phyloP scores from a whole-genome alignment of 2,329 filamentous ascomycete species.

The Penicillium sp. region DNA sequence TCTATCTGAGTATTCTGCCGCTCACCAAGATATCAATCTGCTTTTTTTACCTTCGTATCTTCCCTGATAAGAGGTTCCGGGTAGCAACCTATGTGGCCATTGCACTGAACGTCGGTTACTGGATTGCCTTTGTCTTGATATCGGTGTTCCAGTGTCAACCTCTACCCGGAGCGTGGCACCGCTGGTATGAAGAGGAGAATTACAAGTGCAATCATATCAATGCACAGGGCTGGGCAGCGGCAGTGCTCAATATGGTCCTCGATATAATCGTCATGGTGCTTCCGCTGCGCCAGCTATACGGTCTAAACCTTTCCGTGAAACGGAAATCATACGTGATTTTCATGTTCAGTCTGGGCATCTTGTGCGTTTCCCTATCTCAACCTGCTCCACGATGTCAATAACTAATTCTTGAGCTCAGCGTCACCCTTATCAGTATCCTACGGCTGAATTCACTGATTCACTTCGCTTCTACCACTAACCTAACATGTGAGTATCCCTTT shows the following conservation, averaged over 20 bases:
- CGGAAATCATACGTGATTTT: slow-evolving; percentile 33
- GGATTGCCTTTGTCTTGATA: slow-evolving; percentile 33
- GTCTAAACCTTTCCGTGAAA: slow-evolving; percentile 25
- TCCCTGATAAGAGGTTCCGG: slow-evolving; percentile 39
- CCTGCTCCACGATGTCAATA: neutral
- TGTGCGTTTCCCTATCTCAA: slow-evolving; percentile 26
- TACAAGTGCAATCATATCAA: slow-evolving; percentile 39
- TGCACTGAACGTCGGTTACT: slow-evolving; percentile 29
- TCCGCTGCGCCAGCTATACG: slow-evolving; percentile 28
- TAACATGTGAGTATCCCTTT: slow-evolving; percentile 31
- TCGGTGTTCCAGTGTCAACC: slow-evolving; percentile 41
- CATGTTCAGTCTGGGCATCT: slow-evolving; percentile 39
- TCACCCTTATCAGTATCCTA: slow-evolving; percentile 47
- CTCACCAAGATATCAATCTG: slow-evolving; percentile 35
- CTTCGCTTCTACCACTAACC: slow-evolving; percentile 43
- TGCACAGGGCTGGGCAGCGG: slow-evolving; percentile 37
- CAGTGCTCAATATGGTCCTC: slow-evolving; percentile 32
- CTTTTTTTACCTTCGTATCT: slow-evolving; percentile 43
- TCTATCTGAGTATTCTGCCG: slow-evolving; percentile 34
- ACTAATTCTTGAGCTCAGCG: slow-evolving; percentile 26
- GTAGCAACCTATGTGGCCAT: slow-evolving; percentile 30
- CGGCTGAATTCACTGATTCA: slow-evolving; percentile 44
- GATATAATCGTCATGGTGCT: slow-evolving; percentile 31
- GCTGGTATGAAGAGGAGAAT: slow-evolving; percentile 37
- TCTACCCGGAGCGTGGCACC: slow-evolving; percentile 40